These are phyloP conservation scores for Keithomyces neogunnii DNA, from an alignment of 2,329 filamentous ascomycete species.

Conservation along the genomic window DNA sequence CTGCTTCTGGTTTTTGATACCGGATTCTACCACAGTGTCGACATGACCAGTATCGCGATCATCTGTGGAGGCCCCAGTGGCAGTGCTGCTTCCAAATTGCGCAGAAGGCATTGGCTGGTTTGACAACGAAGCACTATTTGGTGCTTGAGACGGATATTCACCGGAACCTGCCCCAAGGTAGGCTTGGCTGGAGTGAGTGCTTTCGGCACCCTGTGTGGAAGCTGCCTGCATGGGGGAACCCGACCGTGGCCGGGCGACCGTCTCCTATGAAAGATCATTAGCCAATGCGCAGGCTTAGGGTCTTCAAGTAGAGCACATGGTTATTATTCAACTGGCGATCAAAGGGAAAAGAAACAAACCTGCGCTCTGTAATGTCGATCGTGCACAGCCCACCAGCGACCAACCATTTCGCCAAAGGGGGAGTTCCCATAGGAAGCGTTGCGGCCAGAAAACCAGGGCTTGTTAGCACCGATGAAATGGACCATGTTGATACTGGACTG, in stretches of 20 bases:
- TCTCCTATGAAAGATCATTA: not conserved
- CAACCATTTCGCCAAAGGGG: constrained; percentile 75
- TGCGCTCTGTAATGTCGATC: constrained; percentile 68
- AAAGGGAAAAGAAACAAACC: constrained; percentile 26
- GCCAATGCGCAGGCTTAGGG: not conserved
- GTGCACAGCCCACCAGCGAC: constrained; percentile 90
- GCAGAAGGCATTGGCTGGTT: not conserved
- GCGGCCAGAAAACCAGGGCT: constrained; percentile 74
- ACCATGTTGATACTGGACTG: constrained; percentile 82
- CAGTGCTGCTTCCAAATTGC: not conserved
- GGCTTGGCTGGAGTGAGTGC: not conserved
- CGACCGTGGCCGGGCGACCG: not conserved
- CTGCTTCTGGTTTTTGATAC: not conserved
- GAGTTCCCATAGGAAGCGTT: constrained; percentile 42
- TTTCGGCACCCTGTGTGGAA: not conserved
- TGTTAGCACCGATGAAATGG: constrained; percentile 87
- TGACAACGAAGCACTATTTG: not conserved
- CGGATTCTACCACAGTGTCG: not conserved
- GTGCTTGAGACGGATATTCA: not conserved
- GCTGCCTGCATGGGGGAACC: too few species aligned
- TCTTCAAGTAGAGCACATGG: too few species aligned
- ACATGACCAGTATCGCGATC: not conserved
- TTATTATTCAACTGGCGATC: too few species aligned
- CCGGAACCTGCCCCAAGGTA: not conserved
- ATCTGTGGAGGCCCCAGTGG: not conserved